Base-by-base conservation (phyloP, 441 rosid species). In the Populus trichocarpa region DNA sequence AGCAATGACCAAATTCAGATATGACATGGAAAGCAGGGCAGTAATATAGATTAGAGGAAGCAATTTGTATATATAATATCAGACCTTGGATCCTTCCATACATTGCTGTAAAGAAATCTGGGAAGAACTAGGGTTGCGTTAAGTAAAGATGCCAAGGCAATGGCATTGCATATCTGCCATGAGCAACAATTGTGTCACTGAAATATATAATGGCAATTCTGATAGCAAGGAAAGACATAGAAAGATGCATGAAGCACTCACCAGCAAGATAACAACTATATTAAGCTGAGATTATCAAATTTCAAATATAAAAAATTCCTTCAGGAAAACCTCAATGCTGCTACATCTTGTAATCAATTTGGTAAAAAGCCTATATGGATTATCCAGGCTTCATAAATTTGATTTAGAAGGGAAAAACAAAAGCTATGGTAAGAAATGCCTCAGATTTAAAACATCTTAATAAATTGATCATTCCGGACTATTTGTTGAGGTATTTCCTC, bases 1-100 rank as follows among this genome's bases (percentile, higher is more conserved):
- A 28, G 4, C 14, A 66, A 20, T 12, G 68, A 46, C 16, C 26
- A 63, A 5, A 1, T 38, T 14, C 18, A 63, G 46, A 14, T 72
- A 20, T 32, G n/a, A 32, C 42, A 25, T 1, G 2, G 25, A 70
- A 20, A 10, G 80, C 18, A 11, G 50, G 50, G 4, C 28, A 20
- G 50, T 14, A 3, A 28, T 36, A 36, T 32, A 13, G 20, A 64
- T 53, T 22, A 30, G 8, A 40, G n/a, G 42, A n/a, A 75, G 66
- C 33, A 42, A 68, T 67, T 74, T 14, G 30, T 5, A 72, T 71
- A 36, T 69, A 76, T 67, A 71, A 74, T 38, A 12, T 42, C 73
- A 78, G 35, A 92, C 97, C 98, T 96, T 1, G 97, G 96, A 89
- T 96, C 99, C 82, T 90, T 93, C 99, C 98, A 94, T 14, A 94